These are phyloP conservation scores for Cordyceps farinosa DNA, from an alignment of 2,329 filamentous ascomycete species.

Conservation along the genomic window DNA sequence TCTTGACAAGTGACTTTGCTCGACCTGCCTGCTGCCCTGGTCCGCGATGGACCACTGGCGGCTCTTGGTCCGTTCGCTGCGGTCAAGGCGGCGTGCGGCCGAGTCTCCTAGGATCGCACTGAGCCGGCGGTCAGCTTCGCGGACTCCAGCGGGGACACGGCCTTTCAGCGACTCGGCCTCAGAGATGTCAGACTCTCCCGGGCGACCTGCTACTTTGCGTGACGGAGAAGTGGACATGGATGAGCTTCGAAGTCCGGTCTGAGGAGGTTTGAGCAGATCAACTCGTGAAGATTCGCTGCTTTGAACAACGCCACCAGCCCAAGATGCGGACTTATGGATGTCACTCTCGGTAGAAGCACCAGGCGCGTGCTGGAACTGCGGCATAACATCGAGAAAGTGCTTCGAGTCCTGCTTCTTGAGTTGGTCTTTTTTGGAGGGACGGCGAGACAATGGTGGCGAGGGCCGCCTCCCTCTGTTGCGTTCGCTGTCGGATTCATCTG, in stretches of 20 bases:
- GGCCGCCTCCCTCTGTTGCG: constrained; percentile 35
- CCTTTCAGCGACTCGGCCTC: constrained; percentile 37
- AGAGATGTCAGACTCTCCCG: constrained; percentile 34
- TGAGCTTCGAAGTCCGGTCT: constrained; percentile 44
- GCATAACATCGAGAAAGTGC: constrained; percentile 51
- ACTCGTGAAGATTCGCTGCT: constrained; percentile 44
- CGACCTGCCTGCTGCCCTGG: constrained; percentile 32
- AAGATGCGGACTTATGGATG: constrained; percentile 20
- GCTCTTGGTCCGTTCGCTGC: constrained; percentile 26
- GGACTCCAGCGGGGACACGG: constrained; percentile 29
- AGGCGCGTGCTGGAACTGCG: constrained; percentile 42
- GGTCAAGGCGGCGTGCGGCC: constrained; percentile 18
- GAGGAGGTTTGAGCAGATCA: constrained; percentile 47
- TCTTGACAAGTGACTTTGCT: constrained; percentile 47
- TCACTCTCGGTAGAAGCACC: constrained; percentile 24
- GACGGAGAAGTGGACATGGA: constrained; percentile 38
- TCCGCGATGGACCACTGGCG: constrained; percentile 53
- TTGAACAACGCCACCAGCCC: constrained; percentile 17
- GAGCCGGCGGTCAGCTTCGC: constrained; percentile 34
- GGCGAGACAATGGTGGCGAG: constrained; percentile 35
- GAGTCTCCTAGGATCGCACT: constrained; percentile 29
- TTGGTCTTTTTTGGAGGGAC: constrained; percentile 31
- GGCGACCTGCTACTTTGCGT: constrained; percentile 18
- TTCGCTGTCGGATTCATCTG: constrained; percentile 49
- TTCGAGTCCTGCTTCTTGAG: constrained; percentile 34